Evolutionary conservation across 805 yeast genomes (phyloP), one percentile per base, ranked within the genome.

Genomic region (Candida coquimbonensis): DNA sequence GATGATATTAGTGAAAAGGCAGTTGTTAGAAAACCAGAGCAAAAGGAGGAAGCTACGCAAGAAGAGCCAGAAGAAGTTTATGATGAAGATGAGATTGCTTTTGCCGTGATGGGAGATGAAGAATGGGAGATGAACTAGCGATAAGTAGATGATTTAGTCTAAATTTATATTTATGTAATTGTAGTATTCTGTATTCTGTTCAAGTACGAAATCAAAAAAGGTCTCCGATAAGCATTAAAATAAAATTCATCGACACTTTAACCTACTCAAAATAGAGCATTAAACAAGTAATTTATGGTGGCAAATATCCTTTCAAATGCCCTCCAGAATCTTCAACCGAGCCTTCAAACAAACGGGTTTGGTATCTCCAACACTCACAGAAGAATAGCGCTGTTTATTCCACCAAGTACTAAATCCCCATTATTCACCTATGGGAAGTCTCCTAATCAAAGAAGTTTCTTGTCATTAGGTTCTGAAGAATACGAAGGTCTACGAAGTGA

Each of bases 401-500:
- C 69, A 7, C 72, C 72, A 3, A 63, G 70, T 40, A 69, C 68
- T 29, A 63, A 64, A 52, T 66, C 68, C n/a, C 72, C 73, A 5
- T 50, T 70, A 42, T 68, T 69, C 17, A 51, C 50, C 9, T 56
- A 61, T 52, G 52, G 62, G 46, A 47, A 60, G 44, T 45, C 68
- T 49, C 58, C 71, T 50, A 59, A 53, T 17, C 63, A 60, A 21
- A 52, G 73, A 51, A 67, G 73, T 46, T 70, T 67, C 47, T 52
- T 65, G 11, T 68, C 74, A 0, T 46, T 70, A 29, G 72, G 62
- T 3, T 67, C 69, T 7, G 72, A 67, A 9, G 72, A 67, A 47
- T 50, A 54, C 38, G 57, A 54, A 57, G 65, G 27, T 50, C 56
- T 49, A 49, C 55, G 31, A 51, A 61, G 35, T 54, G 55, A 43